phyloP scores from a whole-genome alignment of 129 eudicot genomes.

The Arctium lappa region DNA sequence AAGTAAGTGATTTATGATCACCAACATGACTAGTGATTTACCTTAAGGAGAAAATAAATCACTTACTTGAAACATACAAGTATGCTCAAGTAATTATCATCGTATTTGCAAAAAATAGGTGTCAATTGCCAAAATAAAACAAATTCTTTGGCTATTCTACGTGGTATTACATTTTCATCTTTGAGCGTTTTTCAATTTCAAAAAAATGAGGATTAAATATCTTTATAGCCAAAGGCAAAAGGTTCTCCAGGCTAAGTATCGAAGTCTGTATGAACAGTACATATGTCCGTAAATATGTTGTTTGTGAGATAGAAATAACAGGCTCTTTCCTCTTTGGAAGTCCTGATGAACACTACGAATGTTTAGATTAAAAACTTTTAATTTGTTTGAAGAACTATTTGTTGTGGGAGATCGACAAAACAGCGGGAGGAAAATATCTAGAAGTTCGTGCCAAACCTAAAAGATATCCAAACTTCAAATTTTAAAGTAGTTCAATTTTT shows the following conservation, averaged over 20 bases:
- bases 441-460: neutral
- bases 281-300: neutral
- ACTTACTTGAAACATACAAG: too few relatives aligned
- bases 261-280: neutral
- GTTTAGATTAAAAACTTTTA: too few relatives aligned
- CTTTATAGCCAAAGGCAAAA: neutral
- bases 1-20: neutral
- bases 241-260: neutral
- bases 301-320: neutral
- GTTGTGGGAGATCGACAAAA: neutral
- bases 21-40: neutral
- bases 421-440: neutral
- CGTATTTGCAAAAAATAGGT: neutral
- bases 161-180: neutral
- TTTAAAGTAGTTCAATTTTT: too few relatives aligned
- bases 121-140: neutral
- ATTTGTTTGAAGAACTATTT: too few relatives aligned
- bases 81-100: neutral
- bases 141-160: neutral
- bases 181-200: neutral
- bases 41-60: neutral
- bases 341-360: too few relatives aligned
- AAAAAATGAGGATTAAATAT: neutral
- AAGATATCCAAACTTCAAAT: neutral
- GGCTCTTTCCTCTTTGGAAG: too few relatives aligned